Conservation (phyloP, 768 basidiomycete genomes). For the Auriculariales sp. region DNA sequence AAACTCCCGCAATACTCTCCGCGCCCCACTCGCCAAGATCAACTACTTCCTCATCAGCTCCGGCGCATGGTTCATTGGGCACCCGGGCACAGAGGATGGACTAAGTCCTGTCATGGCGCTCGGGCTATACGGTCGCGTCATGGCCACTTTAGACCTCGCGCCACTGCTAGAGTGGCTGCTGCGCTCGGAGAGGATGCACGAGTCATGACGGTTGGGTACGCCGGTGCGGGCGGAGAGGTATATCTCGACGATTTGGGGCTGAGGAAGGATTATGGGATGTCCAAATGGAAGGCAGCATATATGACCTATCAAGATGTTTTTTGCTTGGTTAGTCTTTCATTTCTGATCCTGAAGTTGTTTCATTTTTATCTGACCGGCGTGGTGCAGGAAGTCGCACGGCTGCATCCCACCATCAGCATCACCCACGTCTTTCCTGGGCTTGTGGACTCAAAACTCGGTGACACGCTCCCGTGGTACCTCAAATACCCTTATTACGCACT, state of each 20-base stretch:
- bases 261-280: no score
- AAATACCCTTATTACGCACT: background rate
- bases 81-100: constrained; percentile 4
- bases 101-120: constrained; percentile 1
- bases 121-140: constrained; percentile 1
- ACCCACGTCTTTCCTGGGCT: no score
- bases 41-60: constrained; percentile 36
- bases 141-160: constrained; percentile 4
- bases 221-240: constrained; percentile 3
- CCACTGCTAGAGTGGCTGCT: constrained; percentile 5
- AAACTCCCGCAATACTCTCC: constrained; percentile 9
- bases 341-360: no score
- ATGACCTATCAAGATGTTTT: no score
- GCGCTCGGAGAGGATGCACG: constrained; percentile 6
- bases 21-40: constrained; percentile 24
- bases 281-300: no score
- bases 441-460: no score
- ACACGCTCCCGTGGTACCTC: background rate
- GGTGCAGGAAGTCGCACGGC: no score
- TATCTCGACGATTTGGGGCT: constrained; percentile 12
- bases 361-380: no score
- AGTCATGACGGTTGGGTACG: constrained; percentile 2
- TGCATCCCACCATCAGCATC: no score
- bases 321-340: no score
- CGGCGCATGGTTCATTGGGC: background rate